Evolutionary conservation across 768 basidiomycete species (phyloP), one percentile per base, ranked within the genome.

Genomic region (Hypholoma sublateritium): DNA sequence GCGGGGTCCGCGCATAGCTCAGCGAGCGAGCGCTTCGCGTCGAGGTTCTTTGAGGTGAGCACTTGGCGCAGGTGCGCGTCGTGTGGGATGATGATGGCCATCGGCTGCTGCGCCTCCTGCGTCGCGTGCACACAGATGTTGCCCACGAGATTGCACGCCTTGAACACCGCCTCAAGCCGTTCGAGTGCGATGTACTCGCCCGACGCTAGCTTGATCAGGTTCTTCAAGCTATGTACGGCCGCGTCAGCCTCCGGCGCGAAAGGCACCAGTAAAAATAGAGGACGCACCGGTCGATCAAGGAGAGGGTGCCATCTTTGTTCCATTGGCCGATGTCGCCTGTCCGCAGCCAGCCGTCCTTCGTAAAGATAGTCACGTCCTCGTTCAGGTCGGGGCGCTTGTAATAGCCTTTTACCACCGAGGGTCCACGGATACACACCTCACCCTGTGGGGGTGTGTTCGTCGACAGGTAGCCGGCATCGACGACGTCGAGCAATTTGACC

Each of bases 251-350:
- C 21, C 17, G 3, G 34, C 39, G 25, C 60, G 16, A 50, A 12
- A 17, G 11, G 17, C 19, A 12, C 28, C 24, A 43, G 16, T 19
- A 28, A 47, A 56, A 19, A 5, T 6, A 24, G 17, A 3, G 17
- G 44, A 69, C 84, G 55, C 66, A 91, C 86, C 94, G 84, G 71
- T 98, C 96, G 67, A 99, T 90, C 62, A 99, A 70, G 14, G 79
- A 82, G 32, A 99, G 71, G 2, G 95, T 96, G 13, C 96, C 96
- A 67, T 98, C 93, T 17, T 81, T 62, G 71, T 97, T 96, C 93
- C 93, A 98, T 70, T 91, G 91, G 0, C 93, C 96, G 35, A 98
- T 81, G 69, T 98, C 96, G 9, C 96, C 96, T 0, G 95, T 98
- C 67, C 91, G 82, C 69, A 98, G 74, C 93, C 93, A 98, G 4